Percentiles rank a stretch among this genome's conserved stretches.
These are phyloP conservation scores for Immersiella caudata DNA, from an alignment of 495 filamentous ascomycete species.

Conservation along the genomic window DNA sequence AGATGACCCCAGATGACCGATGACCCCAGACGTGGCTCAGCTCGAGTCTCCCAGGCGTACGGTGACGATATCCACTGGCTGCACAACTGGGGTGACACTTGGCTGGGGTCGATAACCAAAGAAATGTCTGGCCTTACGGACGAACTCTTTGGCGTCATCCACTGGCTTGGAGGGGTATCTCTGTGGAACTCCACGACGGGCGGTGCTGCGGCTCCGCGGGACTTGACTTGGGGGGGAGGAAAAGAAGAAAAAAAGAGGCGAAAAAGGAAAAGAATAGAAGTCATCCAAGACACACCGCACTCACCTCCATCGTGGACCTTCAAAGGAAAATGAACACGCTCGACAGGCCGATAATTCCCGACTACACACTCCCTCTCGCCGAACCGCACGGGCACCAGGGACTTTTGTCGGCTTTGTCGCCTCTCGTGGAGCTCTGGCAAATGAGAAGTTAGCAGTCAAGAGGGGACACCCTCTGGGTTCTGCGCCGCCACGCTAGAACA, in stretches of 20 bases:
- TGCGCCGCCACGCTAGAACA: constrained; percentile 1
- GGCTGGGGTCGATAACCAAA: constrained; percentile 16
- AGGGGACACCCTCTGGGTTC: not conserved
- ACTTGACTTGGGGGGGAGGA: not conserved
- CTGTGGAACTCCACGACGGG: constrained; percentile 19
- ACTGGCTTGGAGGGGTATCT: constrained; percentile 8
- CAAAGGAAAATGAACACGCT: not conserved
- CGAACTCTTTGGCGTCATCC: constrained; percentile 7
- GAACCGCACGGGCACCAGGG: not conserved
- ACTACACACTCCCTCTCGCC: not conserved
- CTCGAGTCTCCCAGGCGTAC: constrained; percentile 17
- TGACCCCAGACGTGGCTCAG: constrained; percentile 21
- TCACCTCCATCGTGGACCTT: not conserved
- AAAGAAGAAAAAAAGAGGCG: not conserved
- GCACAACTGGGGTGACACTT: constrained; percentile 31
- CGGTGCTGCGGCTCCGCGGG: constrained; percentile 17
- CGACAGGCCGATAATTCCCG: not conserved
- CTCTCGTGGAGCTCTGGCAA: not conserved
- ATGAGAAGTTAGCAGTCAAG: constrained; percentile 6
- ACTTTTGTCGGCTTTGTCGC: not conserved
- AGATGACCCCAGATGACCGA: constrained; percentile 4
- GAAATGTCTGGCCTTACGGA: constrained; percentile 16
- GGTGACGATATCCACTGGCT: constrained; percentile 17
- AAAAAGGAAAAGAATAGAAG: not conserved
- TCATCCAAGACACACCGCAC: not conserved